These are phyloP conservation scores for Leccinum variicolor DNA, from an alignment of 768 basidiomycete species.

Conservation along the genomic window DNA sequence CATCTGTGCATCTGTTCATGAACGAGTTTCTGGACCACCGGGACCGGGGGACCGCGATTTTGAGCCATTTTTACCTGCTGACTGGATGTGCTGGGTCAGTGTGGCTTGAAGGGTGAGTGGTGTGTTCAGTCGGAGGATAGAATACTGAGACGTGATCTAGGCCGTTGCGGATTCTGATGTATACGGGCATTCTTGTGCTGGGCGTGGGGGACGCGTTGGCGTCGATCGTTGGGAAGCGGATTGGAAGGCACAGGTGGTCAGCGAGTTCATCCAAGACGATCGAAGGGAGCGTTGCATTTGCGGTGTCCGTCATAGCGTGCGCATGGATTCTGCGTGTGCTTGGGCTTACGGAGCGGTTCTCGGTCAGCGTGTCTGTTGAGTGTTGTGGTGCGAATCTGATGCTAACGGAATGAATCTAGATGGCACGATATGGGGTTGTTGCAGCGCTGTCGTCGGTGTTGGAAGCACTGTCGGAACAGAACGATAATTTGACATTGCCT, in stretches of 20 bases:
- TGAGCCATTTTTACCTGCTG: conserved; percentile 96
- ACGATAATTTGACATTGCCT: conserved; percentile 97
- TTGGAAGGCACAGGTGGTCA: conserved; percentile 84
- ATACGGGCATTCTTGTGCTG: conserved; percentile 84
- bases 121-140: background rate
- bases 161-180: conserved; percentile 52
- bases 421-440: conserved; percentile 59
- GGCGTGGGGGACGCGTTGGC: conserved; percentile 95
- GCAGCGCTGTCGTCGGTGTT: conserved; percentile 66
- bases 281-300: conserved; percentile 87
- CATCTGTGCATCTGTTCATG: conserved; percentile 91
- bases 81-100: conserved; percentile 92
- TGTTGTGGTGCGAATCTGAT: conserved; percentile 1
- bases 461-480: conserved; percentile 92
- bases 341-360: conserved; percentile 71
- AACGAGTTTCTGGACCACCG: conserved; percentile 95
- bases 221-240: conserved; percentile 84
- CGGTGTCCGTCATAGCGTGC: conserved; percentile 60
- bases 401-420: conserved; percentile 43
- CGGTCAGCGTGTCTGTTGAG: conserved; percentile 47
- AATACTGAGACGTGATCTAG: conserved; percentile 26
- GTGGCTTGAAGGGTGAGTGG: conserved; percentile 90
- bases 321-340: conserved; percentile 69
- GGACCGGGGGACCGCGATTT: conserved; percentile 92
- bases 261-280: conserved; percentile 81